These are phyloP conservation scores for Magnusiomyces tetraspermus DNA, from an alignment of 1,139 yeast species.

Conservation along the genomic window DNA sequence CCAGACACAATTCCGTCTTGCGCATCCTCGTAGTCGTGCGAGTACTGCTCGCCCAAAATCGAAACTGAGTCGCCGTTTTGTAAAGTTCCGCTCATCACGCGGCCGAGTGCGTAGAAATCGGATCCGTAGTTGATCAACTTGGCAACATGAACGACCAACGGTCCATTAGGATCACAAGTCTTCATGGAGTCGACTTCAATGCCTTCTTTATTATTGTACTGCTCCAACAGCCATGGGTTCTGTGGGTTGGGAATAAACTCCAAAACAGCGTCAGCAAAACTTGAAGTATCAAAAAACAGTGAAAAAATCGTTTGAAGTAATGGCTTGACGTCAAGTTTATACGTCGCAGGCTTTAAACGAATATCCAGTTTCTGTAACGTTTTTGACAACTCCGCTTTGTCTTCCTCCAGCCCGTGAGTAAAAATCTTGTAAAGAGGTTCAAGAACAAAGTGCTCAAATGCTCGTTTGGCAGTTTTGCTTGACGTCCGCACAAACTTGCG, in stretches of 20 bases:
- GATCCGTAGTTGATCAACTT: constrained; percentile 45
- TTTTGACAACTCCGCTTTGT: constrained; percentile 36
- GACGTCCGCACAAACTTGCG: constrained; percentile 41
- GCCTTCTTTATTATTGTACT: constrained; percentile 26
- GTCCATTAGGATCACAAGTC: constrained; percentile 35
- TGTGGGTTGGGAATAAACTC: constrained; percentile 38
- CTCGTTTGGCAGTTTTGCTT: constrained; percentile 32
- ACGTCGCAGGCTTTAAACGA: constrained; percentile 24
- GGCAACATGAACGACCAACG: constrained; percentile 49
- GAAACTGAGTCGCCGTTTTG: constrained; percentile 40
- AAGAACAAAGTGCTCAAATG: constrained; percentile 62
- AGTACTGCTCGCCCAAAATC: constrained; percentile 49
- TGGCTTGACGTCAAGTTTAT: constrained; percentile 45
- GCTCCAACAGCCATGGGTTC: constrained; percentile 18
- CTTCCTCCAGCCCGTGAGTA: constrained; percentile 51
- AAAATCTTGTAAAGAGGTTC: constrained; percentile 75
- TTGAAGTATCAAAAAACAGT: constrained; percentile 44
- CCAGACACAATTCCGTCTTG: constrained; percentile 36
- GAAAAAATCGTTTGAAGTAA: constrained; percentile 48
- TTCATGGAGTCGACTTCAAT: constrained; percentile 19
- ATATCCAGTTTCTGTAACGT: constrained; percentile 38
- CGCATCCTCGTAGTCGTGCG: constrained; percentile 47
- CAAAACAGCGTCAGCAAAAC: constrained; percentile 44
- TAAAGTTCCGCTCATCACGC: constrained; percentile 55
- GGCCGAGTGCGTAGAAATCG: constrained; percentile 46